Conservation (phyloP, 192 early-diverging fungal genomes). For the Podila verticillata region DNA sequence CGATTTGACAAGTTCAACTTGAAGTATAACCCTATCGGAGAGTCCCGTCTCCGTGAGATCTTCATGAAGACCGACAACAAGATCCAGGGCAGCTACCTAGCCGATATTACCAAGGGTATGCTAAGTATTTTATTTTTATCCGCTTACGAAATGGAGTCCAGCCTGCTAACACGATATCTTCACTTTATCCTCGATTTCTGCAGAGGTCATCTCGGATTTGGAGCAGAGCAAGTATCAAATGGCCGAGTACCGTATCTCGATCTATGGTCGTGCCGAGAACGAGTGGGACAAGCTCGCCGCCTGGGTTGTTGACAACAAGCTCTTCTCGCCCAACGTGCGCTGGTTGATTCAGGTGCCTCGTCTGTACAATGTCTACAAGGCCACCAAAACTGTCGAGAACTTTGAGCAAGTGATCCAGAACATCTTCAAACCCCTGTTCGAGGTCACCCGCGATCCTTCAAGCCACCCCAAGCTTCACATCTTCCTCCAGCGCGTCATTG, state of each 20-base stretch:
- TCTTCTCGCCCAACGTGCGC: conserved; percentile 91
- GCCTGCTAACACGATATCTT: neutral
- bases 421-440: conserved; percentile 92
- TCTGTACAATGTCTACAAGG: conserved; percentile 91
- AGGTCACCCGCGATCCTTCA: conserved; percentile 86
- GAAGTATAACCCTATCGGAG: conserved; percentile 97
- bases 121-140: neutral
- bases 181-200: neutral
- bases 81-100: conserved; percentile 88
- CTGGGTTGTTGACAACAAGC: conserved; percentile 93
- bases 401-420: conserved; percentile 88
- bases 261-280: conserved; percentile 86
- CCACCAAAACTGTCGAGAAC: conserved; percentile 67
- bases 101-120: conserved; percentile 89
- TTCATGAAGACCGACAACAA: conserved; percentile 98
- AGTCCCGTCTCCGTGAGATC: conserved; percentile 94
- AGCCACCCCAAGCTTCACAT: conserved; percentile 92
- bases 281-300: conserved; percentile 98
- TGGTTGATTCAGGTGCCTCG: conserved; percentile 97
- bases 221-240: conserved; percentile 97
- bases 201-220: conserved; percentile 91
- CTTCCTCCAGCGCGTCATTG: conserved; percentile 95
- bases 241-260: conserved; percentile 94
- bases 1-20: conserved; percentile 98
- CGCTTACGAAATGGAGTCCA: neutral